Evolutionary conservation across 345 rosid species (phyloP).

Genomic region (Arabidopsis suecica): DNA sequence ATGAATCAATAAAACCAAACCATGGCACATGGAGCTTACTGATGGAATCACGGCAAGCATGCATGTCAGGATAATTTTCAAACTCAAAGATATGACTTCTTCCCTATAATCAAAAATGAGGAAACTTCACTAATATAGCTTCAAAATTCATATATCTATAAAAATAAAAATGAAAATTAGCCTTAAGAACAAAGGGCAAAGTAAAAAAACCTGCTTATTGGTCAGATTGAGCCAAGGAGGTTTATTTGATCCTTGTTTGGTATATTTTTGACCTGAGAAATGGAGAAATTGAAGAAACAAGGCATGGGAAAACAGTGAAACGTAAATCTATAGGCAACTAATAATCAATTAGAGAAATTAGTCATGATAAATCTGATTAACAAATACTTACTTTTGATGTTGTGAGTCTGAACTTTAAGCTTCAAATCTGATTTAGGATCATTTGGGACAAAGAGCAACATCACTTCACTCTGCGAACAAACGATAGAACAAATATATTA

Average conservation of each 20-base stretch:
- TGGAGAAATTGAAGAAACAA: neutral
- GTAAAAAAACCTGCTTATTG: slow-evolving; percentile 59
- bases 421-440: slow-evolving; percentile 70
- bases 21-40: slow-evolving; percentile 52
- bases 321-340: neutral
- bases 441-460: slow-evolving; percentile 66
- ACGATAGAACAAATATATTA: too few relatives aligned
- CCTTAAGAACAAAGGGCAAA: slow-evolving; percentile 5
- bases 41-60: slow-evolving; percentile 77
- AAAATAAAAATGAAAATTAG: neutral
- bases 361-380: too few relatives aligned
- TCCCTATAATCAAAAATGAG: slow-evolving; percentile 54
- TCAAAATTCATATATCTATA: neutral
- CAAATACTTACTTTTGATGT: slow-evolving; percentile 60
- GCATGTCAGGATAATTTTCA: slow-evolving; percentile 78
- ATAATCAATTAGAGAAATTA: neutral
- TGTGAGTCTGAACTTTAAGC: slow-evolving; percentile 69
- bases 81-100: slow-evolving; percentile 84
- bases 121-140: slow-evolving; percentile 11
- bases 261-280: slow-evolving; percentile 66
- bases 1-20: slow-evolving; percentile 25
- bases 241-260: slow-evolving; percentile 82
- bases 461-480: slow-evolving; percentile 58
- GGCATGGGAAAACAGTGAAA: neutral
- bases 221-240: slow-evolving; percentile 91